phyloP scores from a whole-genome alignment of 345 rosid genomes.

The Corchorus olitorius region DNA sequence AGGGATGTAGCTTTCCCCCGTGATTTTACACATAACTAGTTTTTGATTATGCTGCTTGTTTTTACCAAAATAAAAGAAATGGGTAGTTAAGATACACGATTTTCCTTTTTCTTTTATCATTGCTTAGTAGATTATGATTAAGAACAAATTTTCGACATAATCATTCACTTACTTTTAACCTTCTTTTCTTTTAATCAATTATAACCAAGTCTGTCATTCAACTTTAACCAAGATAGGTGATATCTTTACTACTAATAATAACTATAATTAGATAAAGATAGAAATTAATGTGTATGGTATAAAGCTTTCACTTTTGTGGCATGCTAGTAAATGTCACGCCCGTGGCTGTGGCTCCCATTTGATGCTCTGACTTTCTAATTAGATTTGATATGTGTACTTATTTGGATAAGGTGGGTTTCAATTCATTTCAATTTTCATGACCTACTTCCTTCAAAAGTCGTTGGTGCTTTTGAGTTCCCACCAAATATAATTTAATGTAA shows the following conservation, averaged over 20 bases:
- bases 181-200: not conserved
- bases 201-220: not conserved
- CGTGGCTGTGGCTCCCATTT: conserved; percentile 19
- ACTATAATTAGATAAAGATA: not conserved
- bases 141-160: conserved; percentile 19
- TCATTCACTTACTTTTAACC: conserved; percentile 18
- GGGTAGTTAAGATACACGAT: not conserved
- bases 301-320: conserved; percentile 18
- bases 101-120: not conserved
- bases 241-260: not conserved
- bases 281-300: not conserved
- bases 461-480: not conserved
- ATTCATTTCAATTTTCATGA: not conserved
- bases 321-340: conserved; percentile 24
- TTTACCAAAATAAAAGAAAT: not conserved
- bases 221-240: too few species aligned
- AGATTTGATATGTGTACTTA: conserved; percentile 24
- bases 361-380: not conserved
- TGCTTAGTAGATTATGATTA: conserved; percentile 12
- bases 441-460: conserved; percentile 6
- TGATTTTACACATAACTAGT: too few species aligned
- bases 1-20: too few species aligned
- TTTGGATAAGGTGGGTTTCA: conserved; percentile 26
- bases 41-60: too few species aligned
- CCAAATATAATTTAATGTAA: not conserved